Base-by-base conservation (phyloP, 805 yeast species). In the Ogataea thermomethanolica region DNA sequence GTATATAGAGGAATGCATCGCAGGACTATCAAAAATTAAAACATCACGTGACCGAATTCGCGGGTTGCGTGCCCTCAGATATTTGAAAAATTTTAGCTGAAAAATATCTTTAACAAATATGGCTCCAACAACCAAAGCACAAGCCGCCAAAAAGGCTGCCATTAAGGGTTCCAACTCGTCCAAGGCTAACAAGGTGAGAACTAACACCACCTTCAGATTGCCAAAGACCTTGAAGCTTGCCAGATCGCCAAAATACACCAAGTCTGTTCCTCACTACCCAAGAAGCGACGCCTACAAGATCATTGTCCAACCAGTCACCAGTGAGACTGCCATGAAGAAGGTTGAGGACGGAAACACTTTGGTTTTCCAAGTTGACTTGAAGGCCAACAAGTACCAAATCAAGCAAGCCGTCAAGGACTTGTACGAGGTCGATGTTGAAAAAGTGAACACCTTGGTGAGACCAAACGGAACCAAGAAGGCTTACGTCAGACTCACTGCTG, bases 381-480 rank as follows among this genome's bases (percentile, higher is more conserved):
- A 87, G 78, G 79, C 99, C 69, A 93, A 93, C 96, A 93, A 93
- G 82, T 73, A 84, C 78, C 98, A 91, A 79, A 93, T 93, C 80
- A 91, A 90, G 82, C 77, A 81, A 65, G 99, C 99, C 58, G 95
- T 93, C 66, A 91, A 93, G 83, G 95, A 89, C 76, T 81, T 93
- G 69, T 93, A 91, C 82, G 90, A 86, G 68, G 98, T 91, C 66
- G 98, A 93, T 59, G 93, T 85, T 61, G 76, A 73, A 65, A 78
- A 86, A 74, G 89, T 93, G 69, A 90, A 93, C 91, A 93, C 99
- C 62, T 80, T 93, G 72, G 76, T 93, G 67, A 88, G 95, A 79
- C 97, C 99, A 71, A 90, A 93, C 75, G 99, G 99, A 74, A 85
- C 97, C 79, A 93, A 93, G 88, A 93, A 93, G 84, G 99, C 99